Base-by-base conservation (phyloP, 768 basidiomycete species). In the Lanmaoa rubissima region DNA sequence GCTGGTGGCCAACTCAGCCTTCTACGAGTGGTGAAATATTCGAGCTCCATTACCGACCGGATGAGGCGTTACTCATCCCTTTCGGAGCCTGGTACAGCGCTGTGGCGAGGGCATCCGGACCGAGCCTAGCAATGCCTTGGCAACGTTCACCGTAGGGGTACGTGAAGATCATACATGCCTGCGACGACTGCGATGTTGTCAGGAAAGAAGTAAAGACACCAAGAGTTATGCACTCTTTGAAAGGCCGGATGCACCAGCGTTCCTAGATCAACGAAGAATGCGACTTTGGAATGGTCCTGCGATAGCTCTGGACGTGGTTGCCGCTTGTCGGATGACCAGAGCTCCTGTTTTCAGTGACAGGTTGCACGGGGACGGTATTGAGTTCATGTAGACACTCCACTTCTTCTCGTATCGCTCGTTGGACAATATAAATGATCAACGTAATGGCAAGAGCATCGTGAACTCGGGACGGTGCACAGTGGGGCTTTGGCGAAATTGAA, bases 391-490 rank as follows among this genome's bases (percentile, higher is more conserved):
- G 31, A 38, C 59, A 28, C 32, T 58, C 48, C 26, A 60, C 51
- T 48, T 69, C 67, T 46, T 63, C 59, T 34, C 49, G 50, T 9
- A 70, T 59, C n/a, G 53, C 52, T 21, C 59, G 57, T 54, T 59
- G 48, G 40, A 60, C 59, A 28, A 70, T 68, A 54, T 65, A 69
- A 21, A 65, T 11, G n/a, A 63, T 47, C 44, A 68, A 46, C 48
- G 58, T 48, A 17, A 51, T 48, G 1, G 68, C 59, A 36, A 69
- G 66, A 14, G 46, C 53, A 38, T 61, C 70, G 46, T 70, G 68
- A 24, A 19, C 67, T 69, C 40, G 68, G 39, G 43, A 70, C 59
- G 4, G 68, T 63, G 49, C 63, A 70, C n/a, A 69, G 47, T 24
- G 63, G 68, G 42, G 67, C 67, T 21, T 68, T 63, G 39, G 56